Evolutionary conservation across 106 monocot species (phyloP), one percentile per base, ranked within the genome.

Genomic region (Gastrodia elata): DNA sequence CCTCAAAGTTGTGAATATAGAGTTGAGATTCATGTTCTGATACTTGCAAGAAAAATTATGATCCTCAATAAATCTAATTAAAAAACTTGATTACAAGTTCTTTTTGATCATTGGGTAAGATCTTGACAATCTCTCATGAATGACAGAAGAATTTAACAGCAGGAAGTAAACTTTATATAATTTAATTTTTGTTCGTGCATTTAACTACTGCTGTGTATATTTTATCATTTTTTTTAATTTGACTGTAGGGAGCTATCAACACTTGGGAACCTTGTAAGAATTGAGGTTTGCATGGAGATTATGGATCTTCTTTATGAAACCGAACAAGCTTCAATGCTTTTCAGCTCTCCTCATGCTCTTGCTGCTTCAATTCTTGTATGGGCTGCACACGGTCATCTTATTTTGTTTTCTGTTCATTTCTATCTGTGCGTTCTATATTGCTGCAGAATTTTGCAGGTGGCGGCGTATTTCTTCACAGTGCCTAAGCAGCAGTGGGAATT

Each of bases 281-380:
- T 89, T 71, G 59, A 84, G 70, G 68, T 87, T 44, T 96, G 92
- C 87, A 84, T 90, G 87, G 89, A 96, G 32, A 87, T 96, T 67
- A 84, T 91, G 85, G 94, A 95, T 77, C 73, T 96, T 61, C 87
- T 96, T 34, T 96, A 95, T 80, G 95, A 92, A 76, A 82, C 82
- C 59, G 86, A 86, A 79, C 80, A 86, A 11, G 77, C 75, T 46
- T 82, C 86, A 24, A 32, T 69, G 58, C 72, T 84, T 58, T 80
- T 84, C 39, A 26, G 32, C 6, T 56, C 71, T 8, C 86, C 90
- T 11, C 73, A 49, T 73, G 65, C 76, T 57, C 80, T 90, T 78
- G 86, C 86, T 8, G 84, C 86, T 73, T 81, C 86, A 40, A 82
- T 90, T 68, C 79, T 89, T 39, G 89, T 86, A 89, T 77, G 76